phyloP scores from a whole-genome alignment of 257 asterid genomes.

The Penstemon davidsonii region DNA sequence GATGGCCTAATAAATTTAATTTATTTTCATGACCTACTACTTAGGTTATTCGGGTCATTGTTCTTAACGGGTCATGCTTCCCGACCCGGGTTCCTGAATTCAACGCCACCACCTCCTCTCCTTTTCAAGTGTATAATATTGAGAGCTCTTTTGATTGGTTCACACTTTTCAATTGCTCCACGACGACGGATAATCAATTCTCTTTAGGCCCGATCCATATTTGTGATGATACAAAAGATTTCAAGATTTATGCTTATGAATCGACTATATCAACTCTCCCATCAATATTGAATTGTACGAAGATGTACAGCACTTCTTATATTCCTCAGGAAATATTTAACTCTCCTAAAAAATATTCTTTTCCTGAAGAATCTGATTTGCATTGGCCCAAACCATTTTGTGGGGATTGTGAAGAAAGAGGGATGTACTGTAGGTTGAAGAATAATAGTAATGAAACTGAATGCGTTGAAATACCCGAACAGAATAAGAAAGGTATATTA shows the following conservation, averaged over 20 bases:
- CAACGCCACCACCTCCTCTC: constrained; percentile 35
- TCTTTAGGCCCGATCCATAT: constrained; percentile 35
- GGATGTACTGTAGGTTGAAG: constrained; percentile 48
- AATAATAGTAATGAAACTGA: constrained; percentile 35
- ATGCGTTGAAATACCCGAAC: constrained; percentile 26
- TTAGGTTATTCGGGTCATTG: constrained; percentile 28
- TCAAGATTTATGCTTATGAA: constrained; percentile 33
- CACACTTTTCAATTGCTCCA: constrained; percentile 64
- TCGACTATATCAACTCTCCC: constrained; percentile 33
- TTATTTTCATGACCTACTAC: too few species aligned
- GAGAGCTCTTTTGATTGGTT: constrained; percentile 16
- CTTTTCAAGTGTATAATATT: constrained; percentile 25
- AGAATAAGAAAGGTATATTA: too few species aligned
- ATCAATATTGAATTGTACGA: constrained; percentile 42
- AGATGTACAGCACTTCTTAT: constrained; percentile 55
- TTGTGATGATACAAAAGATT: constrained; percentile 34
- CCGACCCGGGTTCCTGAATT: constrained; percentile 42
- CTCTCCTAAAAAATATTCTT: constrained; percentile 19
- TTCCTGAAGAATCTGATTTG: not conserved
- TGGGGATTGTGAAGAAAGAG: constrained; percentile 49
- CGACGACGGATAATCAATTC: not conserved
- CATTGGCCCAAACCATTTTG: constrained; percentile 38
- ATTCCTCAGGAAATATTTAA: constrained; percentile 32
- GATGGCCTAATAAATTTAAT: too few species aligned
- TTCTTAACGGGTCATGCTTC: constrained; percentile 41